Evolutionary conservation across 257 asterid genomes (phyloP).

Genomic region (Salvia splendens): DNA sequence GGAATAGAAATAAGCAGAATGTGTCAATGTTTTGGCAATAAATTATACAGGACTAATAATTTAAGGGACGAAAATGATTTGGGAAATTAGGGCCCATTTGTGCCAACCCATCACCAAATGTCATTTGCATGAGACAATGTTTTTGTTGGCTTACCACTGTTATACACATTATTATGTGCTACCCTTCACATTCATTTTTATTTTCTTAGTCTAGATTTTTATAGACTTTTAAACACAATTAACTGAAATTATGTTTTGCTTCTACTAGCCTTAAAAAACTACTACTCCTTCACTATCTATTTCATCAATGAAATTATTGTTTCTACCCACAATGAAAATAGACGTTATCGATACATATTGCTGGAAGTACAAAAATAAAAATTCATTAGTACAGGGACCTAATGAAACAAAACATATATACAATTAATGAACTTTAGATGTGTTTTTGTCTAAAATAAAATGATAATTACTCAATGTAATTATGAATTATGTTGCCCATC

Average conservation of each 20-base stretch:
- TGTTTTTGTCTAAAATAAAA: too few species aligned
- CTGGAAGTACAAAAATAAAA: too few species aligned
- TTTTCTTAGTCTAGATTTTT: neutral
- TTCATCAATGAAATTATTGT: neutral
- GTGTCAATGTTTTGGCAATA: conserved; percentile 29
- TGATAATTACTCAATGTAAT: too few species aligned
- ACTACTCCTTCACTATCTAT: neutral
- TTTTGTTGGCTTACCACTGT: conserved; percentile 46
- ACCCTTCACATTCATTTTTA: conserved; percentile 22
- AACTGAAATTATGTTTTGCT: neutral
- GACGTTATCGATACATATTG: too few species aligned
- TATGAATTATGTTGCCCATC: too few species aligned
- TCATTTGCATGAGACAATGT: conserved; percentile 51
- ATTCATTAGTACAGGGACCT: too few species aligned
- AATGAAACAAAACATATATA: too few species aligned
- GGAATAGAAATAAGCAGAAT: neutral
- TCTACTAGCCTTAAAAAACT: neutral
- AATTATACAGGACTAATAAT: conserved; percentile 39
- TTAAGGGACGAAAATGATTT: conserved; percentile 41
- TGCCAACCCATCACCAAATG: conserved; percentile 46
- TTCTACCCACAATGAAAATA: neutral
- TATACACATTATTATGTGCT: conserved; percentile 33
- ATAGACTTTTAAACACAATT: neutral
- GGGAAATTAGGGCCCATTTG: conserved; percentile 40
- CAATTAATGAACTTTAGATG: too few species aligned